Evolutionary conservation across 2,329 filamentous ascomycete species (phyloP).

Genomic region (Sporothrix mexicana): DNA sequence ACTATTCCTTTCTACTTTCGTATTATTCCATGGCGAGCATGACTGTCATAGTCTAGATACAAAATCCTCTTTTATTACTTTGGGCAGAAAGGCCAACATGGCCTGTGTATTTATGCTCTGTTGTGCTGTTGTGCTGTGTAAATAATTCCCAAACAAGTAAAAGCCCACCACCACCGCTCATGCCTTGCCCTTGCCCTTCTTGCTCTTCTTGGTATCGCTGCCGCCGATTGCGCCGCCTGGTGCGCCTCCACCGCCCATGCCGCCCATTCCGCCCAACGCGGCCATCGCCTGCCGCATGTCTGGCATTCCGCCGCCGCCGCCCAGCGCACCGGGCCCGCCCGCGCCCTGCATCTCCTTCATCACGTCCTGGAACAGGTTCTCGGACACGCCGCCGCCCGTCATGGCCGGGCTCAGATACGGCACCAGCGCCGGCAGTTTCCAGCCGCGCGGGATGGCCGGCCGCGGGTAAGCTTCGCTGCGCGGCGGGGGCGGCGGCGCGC

Average conservation of each 20-base stretch:
- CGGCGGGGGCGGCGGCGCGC: conserved; percentile 69
- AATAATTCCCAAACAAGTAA: background rate
- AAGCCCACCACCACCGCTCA: conserved; percentile 34
- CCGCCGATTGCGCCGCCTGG: conserved; percentile 35
- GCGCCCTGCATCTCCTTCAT: conserved; percentile 83
- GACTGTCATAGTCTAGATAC: background rate
- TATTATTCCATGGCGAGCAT: background rate
- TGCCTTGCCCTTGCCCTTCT: conserved; percentile 42
- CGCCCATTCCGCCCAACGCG: background rate
- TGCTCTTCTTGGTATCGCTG: conserved; percentile 35
- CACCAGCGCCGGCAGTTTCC: conserved; percentile 85
- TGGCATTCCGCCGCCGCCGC: conserved; percentile 42
- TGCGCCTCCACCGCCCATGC: conserved; percentile 22
- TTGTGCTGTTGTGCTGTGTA: background rate
- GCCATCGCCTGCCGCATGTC: conserved; percentile 33
- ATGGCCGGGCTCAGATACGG: conserved; percentile 88
- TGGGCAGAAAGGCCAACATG: background rate
- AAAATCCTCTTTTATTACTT: background rate
- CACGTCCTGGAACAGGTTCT: conserved; percentile 95
- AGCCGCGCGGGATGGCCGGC: conserved; percentile 80
- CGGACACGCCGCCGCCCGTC: conserved; percentile 89
- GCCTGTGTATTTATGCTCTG: background rate
- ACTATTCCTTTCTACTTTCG: conserved; percentile 13
- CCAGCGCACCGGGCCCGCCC: conserved; percentile 40
- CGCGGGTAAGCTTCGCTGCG: conserved; percentile 71